These are phyloP conservation scores for Skeletonema costatum DNA, from an alignment of 108 stramenopile genomes.

Conservation along the genomic window DNA sequence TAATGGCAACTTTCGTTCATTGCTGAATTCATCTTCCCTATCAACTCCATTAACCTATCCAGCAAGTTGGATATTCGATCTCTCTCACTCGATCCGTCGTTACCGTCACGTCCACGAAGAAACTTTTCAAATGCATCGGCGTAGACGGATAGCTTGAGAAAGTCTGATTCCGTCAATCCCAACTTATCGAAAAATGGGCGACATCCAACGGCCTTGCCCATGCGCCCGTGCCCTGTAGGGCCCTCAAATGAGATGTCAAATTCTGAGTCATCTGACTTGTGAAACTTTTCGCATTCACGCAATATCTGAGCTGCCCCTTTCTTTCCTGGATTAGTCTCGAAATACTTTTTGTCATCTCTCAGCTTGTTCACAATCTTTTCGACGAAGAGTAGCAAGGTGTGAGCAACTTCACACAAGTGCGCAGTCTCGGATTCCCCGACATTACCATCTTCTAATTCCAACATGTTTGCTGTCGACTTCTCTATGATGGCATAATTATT, in stretches of 20 bases:
- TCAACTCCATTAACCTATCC: constrained; percentile 41
- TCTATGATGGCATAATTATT: constrained; percentile 40
- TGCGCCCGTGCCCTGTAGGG: constrained; percentile 60
- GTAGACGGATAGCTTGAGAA: neutral
- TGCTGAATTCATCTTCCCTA: constrained; percentile 40
- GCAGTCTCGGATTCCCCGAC: constrained; percentile 19
- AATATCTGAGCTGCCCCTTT: constrained; percentile 42
- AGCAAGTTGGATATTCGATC: constrained; percentile 27
- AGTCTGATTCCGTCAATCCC: constrained; percentile 23
- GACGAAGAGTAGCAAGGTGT: constrained; percentile 67
- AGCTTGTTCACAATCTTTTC: constrained; percentile 60
- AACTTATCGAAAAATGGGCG: constrained; percentile 49
- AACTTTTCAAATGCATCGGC: constrained; percentile 37
- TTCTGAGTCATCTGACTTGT: constrained; percentile 61
- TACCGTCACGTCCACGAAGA: constrained; percentile 19
- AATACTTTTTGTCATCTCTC: constrained; percentile 30
- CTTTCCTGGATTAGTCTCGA: constrained; percentile 56
- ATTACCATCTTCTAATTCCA: constrained; percentile 17
- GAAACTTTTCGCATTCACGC: constrained; percentile 49
- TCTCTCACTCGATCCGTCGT: constrained; percentile 14
- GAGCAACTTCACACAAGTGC: constrained; percentile 58
- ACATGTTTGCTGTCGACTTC: constrained; percentile 29
- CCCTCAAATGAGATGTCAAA: constrained; percentile 66
- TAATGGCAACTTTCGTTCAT: constrained; percentile 43
- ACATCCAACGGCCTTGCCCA: constrained; percentile 65